Evolutionary conservation across 2,329 filamentous ascomycete genomes (phyloP), one percentile per base, ranked within the genome.

Genomic region (Stagonosporopsis tanaceti): DNA sequence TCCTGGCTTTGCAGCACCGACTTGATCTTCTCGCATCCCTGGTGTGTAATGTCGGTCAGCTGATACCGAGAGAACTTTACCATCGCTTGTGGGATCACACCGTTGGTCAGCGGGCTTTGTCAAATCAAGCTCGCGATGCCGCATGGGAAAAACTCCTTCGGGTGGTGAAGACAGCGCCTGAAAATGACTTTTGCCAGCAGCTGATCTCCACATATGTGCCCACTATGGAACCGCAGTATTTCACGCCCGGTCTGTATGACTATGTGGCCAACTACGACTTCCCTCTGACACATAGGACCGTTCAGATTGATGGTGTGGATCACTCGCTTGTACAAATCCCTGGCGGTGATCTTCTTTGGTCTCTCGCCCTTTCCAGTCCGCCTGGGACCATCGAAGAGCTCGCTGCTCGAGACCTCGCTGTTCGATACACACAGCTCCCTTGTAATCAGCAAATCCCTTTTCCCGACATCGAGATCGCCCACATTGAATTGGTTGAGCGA

Each of bases 341-440:
- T 4, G 81, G 82, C 6, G 80, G 81, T 61, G 90, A 95, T 65
- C 84, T 93, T 55, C 79, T 97, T n/a, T 97, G 93, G 93, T 86
- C 87, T 24, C 86, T 97, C 66, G 87, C 94, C 32, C 79, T 96
- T 50, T 88, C 85, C 15, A 87, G 90, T 1, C 86, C 87, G 5
- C 80, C 85, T 35, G 79, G 84, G 35, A 84, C 82, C 0, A 87
- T 96, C 45, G 91, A 91, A 63, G 82, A 84, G 20, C 78, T 82
- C 50, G 89, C 91, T 1, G 92, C 90, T 28, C 82, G 81, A 47
- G 87, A 87, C 22, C 85, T 96, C 3, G 91, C 93, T 24, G 84
- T 88, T 24, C 82, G 92, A 12, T 96, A 95, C 69, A 81, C 95
- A 32, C 81, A 87, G 53, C 57, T 72, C 11, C 62, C 62, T 28